Evolutionary conservation across 371 early-diverging fungal genomes (phyloP), one percentile per base, ranked within the genome.

Genomic region (Homolaphlyctis polyrhiza): DNA sequence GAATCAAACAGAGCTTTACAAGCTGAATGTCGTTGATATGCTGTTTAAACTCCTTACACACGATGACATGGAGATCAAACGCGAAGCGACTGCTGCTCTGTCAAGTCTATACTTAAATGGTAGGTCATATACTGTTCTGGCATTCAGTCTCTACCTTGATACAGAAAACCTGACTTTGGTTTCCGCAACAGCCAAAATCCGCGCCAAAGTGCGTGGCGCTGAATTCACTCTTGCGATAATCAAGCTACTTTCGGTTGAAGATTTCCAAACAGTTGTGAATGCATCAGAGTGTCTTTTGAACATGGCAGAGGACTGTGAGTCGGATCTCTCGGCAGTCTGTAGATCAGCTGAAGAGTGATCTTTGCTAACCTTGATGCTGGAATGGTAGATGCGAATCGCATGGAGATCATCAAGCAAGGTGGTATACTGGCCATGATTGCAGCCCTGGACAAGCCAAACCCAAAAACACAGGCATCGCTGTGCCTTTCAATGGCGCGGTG

Each of bases 301-400:
- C 43, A 48, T 82, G 48, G 69, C 78, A 5, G 80, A 80, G 61
- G 82, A 82, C 59, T 65, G 80, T 78, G 65, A 63, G 66, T n/a
- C n/a, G n/a, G n/a, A n/a, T n/a, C n/a, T n/a, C n/a, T n/a, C n/a
- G n/a, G n/a, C n/a, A 57, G 16, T 57, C n/a, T 21, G 32, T 8
- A 16, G 35, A 39, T 61, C 25, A 14, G 11, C 52, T 45, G 60
- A 34, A 60, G 64, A 34, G 11, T 27, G 36, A 32, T 50, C 33
- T 28, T n/a, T 45, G 21, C 39, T 34, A 34, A 43, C 23, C 36
- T 47, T 33, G 21, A 64, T 30, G 14, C 21, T 34, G 21, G 13
- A 16, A 13, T 32, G 29, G n/a, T 58, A 81, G 78, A 74, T n/a
- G 30, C 60, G 18, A 68, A 69, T 27, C 62, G 82, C 28, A 27